Evolutionary conservation across 2,329 filamentous ascomycete genomes (phyloP).

Genomic region (Thelonectria rubi): DNA sequence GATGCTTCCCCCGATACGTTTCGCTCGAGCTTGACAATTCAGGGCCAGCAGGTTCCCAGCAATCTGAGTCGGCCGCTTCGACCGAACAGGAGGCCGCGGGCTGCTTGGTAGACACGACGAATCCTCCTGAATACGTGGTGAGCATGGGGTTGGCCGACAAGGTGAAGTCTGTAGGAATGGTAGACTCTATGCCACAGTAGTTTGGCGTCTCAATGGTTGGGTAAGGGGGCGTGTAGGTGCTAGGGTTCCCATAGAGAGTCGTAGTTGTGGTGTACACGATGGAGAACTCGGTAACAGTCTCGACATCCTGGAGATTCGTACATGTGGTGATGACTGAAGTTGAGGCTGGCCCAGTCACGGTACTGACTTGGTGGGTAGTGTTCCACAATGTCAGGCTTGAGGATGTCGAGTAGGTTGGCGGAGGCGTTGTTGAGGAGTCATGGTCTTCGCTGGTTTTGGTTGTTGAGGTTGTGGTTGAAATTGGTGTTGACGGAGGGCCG

Average conservation of each 20-base stretch:
- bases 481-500: background rate
- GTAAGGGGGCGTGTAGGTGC: conserved; percentile 58
- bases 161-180: background rate
- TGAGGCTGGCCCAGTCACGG: conserved; percentile 27
- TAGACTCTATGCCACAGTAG: conserved; percentile 47
- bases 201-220: conserved; percentile 51
- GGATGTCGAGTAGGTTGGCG: background rate
- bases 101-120: conserved; percentile 24
- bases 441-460: background rate
- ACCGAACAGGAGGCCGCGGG: conserved; percentile 23
- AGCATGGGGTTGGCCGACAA: background rate
- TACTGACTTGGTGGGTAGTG: conserved; percentile 23
- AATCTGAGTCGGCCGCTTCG: conserved; percentile 1
- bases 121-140: conserved; percentile 1
- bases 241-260: conserved; percentile 57
- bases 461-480: background rate
- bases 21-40: conserved; percentile 18
- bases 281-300: conserved; percentile 52
- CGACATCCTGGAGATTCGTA: conserved; percentile 42
- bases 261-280: conserved; percentile 60
- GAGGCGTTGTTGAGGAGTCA: conserved; percentile 2
- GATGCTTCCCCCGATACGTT: conserved; percentile 9
- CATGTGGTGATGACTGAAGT: conserved; percentile 42
- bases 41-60: conserved; percentile 11
- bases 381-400: conserved; percentile 29